These are phyloP conservation scores for Neurospora terricola DNA, from an alignment of 495 filamentous ascomycete genomes.

Conservation along the genomic window DNA sequence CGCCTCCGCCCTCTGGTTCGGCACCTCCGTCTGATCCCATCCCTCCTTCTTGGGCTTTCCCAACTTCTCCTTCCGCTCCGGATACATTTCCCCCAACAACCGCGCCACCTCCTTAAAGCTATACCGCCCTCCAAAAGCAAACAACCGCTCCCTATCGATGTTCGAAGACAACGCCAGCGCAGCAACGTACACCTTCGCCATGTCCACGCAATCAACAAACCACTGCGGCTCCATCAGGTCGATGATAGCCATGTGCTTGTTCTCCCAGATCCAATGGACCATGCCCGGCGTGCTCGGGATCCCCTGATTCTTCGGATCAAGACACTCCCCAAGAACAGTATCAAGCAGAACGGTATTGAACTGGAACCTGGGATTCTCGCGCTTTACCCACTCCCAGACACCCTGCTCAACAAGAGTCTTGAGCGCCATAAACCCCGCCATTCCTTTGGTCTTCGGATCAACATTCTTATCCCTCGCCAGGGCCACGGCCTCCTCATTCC, in stretches of 20 bases:
- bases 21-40: conserved; percentile 24
- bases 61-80: conserved; percentile 12
- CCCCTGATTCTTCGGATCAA: conserved; percentile 21
- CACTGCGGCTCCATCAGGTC: conserved; percentile 25
- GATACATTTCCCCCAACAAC: conserved; percentile 22
- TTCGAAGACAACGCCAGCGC: conserved; percentile 15
- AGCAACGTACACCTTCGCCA: conserved; percentile 22
- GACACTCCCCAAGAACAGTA: conserved; percentile 23
- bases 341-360: conserved; percentile 25
- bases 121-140: conserved; percentile 22
- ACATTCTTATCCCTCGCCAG: conserved; percentile 11
- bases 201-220: conserved; percentile 22
- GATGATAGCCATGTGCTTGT: conserved; percentile 11
- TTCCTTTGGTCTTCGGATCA: conserved; percentile 10
- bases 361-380: conserved; percentile 17
- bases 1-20: conserved; percentile 20
- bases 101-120: conserved; percentile 20
- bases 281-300: conserved; percentile 24
- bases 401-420: conserved; percentile 24
- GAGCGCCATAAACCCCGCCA: conserved; percentile 27
- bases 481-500: conserved; percentile 21
- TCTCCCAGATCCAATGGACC: conserved; percentile 23
- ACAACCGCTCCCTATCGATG: conserved; percentile 24
- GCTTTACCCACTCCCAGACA: conserved; percentile 27
- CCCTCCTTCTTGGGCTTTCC: conserved; percentile 16